Conservation (phyloP, 768 basidiomycete species). For the Phaeolepiota aurea region DNA sequence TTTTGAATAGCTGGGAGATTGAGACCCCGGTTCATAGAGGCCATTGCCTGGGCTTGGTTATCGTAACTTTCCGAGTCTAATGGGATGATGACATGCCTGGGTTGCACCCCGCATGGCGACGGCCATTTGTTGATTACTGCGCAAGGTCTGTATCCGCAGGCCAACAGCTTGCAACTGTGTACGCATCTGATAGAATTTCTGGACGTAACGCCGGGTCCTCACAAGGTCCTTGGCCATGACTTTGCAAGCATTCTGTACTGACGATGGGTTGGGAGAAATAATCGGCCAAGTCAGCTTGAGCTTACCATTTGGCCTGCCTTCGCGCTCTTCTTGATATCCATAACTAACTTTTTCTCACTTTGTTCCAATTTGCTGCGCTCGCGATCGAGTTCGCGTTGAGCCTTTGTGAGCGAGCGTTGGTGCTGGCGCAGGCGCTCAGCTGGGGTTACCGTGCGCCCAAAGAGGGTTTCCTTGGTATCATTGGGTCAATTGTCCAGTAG, state of each 20-base stretch:
- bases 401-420: slow-evolving; percentile 92
- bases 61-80: no score
- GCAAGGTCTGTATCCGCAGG: slow-evolving; percentile 88
- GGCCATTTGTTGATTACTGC: slow-evolving; percentile 99
- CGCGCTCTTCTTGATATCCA: slow-evolving; percentile 94
- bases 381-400: slow-evolving; percentile 95
- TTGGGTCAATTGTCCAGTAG: background rate
- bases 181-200: slow-evolving; percentile 99
- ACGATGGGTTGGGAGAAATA: no score
- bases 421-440: slow-evolving; percentile 96
- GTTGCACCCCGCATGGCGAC: slow-evolving; percentile 99
- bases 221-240: slow-evolving; percentile 99
- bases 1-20: slow-evolving; percentile 92
- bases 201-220: slow-evolving; percentile 87
- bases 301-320: slow-evolving; percentile 89
- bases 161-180: slow-evolving; percentile 96
- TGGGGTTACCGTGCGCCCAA: slow-evolving; percentile 90
- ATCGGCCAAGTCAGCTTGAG: slow-evolving; percentile 4
- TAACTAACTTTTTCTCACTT: slow-evolving; percentile 93
- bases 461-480: slow-evolving; percentile 73
- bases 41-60: slow-evolving; percentile 74
- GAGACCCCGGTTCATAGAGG: slow-evolving; percentile 91
- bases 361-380: slow-evolving; percentile 92
- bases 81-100: slow-evolving; percentile 70
- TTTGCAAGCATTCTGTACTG: slow-evolving; percentile 94